These are phyloP conservation scores for Avena atlantica DNA, from an alignment of 176 grass and related monocot species.

Conservation along the genomic window DNA sequence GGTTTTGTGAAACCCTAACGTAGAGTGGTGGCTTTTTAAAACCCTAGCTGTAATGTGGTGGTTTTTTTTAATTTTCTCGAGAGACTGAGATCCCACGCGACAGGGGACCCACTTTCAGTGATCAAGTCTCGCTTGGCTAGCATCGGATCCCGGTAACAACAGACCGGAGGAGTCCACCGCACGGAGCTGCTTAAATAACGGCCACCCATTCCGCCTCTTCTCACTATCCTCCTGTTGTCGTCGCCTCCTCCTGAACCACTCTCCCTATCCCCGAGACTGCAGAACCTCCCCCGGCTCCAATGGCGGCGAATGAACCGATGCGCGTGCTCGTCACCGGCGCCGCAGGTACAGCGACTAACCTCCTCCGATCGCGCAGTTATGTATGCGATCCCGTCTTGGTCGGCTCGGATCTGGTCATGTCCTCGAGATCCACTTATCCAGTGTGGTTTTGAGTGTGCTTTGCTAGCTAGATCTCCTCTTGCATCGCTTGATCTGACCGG, in stretches of 20 bases:
- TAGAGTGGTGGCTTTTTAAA: no score
- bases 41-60: no score
- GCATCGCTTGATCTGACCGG: not conserved
- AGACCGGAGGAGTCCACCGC: not conserved
- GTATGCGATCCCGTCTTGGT: not conserved
- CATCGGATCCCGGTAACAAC: not conserved
- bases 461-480: constrained; percentile 25
- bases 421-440: constrained; percentile 24
- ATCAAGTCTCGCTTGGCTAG: not conserved
- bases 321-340: constrained; percentile 97
- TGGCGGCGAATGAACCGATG: constrained; percentile 96
- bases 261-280: not conserved
- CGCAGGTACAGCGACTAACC: constrained; percentile 62
- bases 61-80: no score
- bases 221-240: not conserved
- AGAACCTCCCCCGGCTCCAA: constrained; percentile 42
- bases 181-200: constrained; percentile 38
- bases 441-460: constrained; percentile 16
- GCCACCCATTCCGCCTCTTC: constrained; percentile 32
- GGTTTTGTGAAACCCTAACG: no score
- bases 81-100: not conserved
- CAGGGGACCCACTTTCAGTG: not conserved
- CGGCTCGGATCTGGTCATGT: constrained; percentile 40
- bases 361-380: constrained; percentile 10
- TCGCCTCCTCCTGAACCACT: constrained; percentile 29